Base-by-base conservation (phyloP, 1,139 yeast species). In the Candida sp. region DNA sequence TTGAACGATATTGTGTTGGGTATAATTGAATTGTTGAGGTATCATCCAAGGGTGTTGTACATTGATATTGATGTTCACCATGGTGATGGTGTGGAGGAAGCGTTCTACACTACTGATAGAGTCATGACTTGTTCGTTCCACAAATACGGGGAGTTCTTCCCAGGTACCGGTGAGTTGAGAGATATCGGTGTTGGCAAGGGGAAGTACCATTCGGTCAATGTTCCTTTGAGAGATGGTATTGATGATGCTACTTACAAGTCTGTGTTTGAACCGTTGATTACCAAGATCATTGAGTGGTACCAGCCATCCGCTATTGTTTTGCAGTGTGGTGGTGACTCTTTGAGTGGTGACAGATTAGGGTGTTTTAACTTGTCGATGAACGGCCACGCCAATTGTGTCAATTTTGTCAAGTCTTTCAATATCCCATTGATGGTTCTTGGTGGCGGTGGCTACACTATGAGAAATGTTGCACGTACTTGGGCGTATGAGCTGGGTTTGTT, bases 41-140 rank as follows among this genome's bases (percentile, higher is more conserved):
- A 88, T 57, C 96, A 92, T 66, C 93, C 98, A 7, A 78, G 99
- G 52, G 98, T 94, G 5, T 75, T 94, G 61, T 94, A 94, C 66
- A 91, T 94, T 52, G 99, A 94, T 69, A 93, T 93, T 51, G 99
- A 94, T 68, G 85, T 94, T 31, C 99, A 94, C 68, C 99, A 94
- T 66, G 99, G 99, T 25, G 99, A 94, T 68, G 99, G 99, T 49
- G 99, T 94, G 1, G 98, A 94, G 66, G 98, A 94, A 69, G 98
- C 98, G 1, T 94, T 94, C 62, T 92, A 93, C 67, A 85, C 96
- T 38, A 90, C 97, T 3, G 98, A 94, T 68, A 74, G 99, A 53
- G 99, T 94, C 32, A 90, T 92, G 96, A 93, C 98, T 0, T 86
- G 91, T 48, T 90, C 97, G 12, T 91, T 94, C 72, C 99, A 94